phyloP scores from a whole-genome alignment of 352 stramenopile genomes.

The Globisporangium middletonii region DNA sequence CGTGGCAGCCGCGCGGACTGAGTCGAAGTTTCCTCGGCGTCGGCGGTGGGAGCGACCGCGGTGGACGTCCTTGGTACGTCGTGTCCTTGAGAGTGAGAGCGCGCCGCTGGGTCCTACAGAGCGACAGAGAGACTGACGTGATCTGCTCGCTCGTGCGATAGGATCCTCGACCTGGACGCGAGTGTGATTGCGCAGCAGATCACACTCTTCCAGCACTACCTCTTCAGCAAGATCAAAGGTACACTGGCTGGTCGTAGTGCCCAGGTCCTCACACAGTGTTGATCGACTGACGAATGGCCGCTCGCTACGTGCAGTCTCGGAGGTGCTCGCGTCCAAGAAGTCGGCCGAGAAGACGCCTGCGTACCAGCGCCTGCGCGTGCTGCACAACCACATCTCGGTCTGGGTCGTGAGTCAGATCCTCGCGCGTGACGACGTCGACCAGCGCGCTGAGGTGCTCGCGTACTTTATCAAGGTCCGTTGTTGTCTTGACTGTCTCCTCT shows the following conservation, averaged over 20 bases:
- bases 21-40: slow-evolving; percentile 26
- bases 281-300: not conserved
- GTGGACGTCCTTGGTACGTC: slow-evolving; percentile 51
- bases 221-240: slow-evolving; percentile 86
- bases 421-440: slow-evolving; percentile 63
- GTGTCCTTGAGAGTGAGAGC: not conserved
- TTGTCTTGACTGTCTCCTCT: not conserved
- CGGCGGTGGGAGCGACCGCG: slow-evolving; percentile 6
- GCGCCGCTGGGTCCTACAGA: not conserved
- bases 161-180: slow-evolving; percentile 72
- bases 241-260: too few species aligned
- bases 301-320: slow-evolving; percentile 39
- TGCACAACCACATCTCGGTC: slow-evolving; percentile 84
- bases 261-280: not conserved
- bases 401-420: slow-evolving; percentile 85
- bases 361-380: slow-evolving; percentile 72
- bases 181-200: slow-evolving; percentile 81
- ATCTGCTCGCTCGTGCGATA: slow-evolving; percentile 8
- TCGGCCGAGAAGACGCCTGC: slow-evolving; percentile 73
- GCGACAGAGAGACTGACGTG: too few species aligned
- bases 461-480: slow-evolving; percentile 72
- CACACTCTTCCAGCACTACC: slow-evolving; percentile 81
- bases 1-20: slow-evolving; percentile 45
- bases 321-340: slow-evolving; percentile 70
- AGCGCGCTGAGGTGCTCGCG: slow-evolving; percentile 70